Conservation (phyloP, 306 rosid species). For the Citrullus colocynthis region DNA sequence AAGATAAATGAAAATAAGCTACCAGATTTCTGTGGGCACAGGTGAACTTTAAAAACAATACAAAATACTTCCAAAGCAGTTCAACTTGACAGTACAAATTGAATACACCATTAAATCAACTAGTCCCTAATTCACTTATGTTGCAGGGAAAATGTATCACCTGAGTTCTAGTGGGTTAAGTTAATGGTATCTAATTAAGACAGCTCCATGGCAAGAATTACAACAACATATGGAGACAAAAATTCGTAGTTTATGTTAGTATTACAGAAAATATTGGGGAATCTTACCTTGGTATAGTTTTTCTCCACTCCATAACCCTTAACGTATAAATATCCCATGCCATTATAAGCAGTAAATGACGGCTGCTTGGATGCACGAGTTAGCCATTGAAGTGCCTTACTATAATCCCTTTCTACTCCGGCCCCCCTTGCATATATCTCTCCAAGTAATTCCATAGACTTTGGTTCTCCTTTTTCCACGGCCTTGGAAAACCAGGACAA, state of each 20-base stretch:
- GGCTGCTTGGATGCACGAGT: constrained; percentile 75
- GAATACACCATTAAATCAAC: neutral
- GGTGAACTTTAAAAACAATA: neutral
- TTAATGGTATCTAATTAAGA: neutral
- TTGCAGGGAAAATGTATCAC: neutral
- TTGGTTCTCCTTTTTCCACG: constrained; percentile 85
- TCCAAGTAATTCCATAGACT: constrained; percentile 92
- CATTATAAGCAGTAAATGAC: constrained; percentile 76
- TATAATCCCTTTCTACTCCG: constrained; percentile 85
- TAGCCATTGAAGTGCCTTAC: constrained; percentile 90
- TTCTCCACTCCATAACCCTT: constrained; percentile 88
- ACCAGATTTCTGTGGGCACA: neutral
- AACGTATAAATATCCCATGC: constrained; percentile 87
- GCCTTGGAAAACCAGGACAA: constrained; percentile 83
- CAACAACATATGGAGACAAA: neutral
- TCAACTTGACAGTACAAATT: neutral
- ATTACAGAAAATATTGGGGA: neutral
- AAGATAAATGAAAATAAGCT: neutral
- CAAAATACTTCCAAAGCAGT: neutral
- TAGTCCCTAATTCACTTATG: neutral
- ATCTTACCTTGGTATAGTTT: constrained; percentile 71
- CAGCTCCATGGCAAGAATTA: neutral
- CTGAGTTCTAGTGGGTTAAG: neutral
- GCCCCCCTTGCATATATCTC: constrained; percentile 96
- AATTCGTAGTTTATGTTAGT: neutral